Evolutionary conservation across 192 early-diverging fungal species (phyloP).

Genomic region (Obelidium mucronatum): DNA sequence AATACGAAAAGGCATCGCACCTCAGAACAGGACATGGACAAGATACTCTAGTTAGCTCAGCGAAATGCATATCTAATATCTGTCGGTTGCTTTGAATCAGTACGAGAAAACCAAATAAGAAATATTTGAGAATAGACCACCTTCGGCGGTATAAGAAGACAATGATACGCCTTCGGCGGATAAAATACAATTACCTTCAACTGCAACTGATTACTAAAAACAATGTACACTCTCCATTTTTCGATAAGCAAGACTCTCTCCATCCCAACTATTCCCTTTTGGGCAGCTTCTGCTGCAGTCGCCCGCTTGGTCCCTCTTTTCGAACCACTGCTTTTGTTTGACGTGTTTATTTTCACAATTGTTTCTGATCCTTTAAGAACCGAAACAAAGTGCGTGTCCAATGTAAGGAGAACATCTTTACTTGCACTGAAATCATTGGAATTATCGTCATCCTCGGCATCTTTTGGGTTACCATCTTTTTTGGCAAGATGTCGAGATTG

Average conservation of each 20-base stretch:
- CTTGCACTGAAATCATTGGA: not conserved
- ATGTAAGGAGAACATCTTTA: not conserved
- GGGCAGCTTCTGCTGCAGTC: not conserved
- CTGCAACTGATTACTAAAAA: slow-evolving; percentile 53
- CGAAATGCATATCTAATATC: slow-evolving; percentile 54
- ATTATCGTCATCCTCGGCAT: not conserved
- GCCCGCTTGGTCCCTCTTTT: not conserved
- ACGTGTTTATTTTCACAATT: not conserved
- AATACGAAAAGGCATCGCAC: slow-evolving; percentile 20
- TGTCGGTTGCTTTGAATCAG: slow-evolving; percentile 31
- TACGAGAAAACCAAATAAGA: too few species aligned
- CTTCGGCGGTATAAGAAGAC: not conserved
- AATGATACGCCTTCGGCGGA: not conserved
- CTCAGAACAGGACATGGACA: slow-evolving; percentile 47
- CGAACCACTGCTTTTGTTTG: not conserved
- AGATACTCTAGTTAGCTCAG: slow-evolving; percentile 37
- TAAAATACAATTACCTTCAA: slow-evolving; percentile 39
- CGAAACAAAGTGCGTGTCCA: not conserved
- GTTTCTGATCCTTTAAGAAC: slow-evolving; percentile 5
- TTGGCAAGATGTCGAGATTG: not conserved
- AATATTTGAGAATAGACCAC: slow-evolving; percentile 29
- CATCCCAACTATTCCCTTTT: slow-evolving; percentile 23
- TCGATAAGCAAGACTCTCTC: slow-evolving; percentile 50
- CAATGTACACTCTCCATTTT: slow-evolving; percentile 43
- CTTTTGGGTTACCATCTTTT: not conserved